A percentile compares a stretch with the other conserved stretches of the same genome.
Conservation (phyloP, 306 rosid genomes). For the Cucurbita maxima region DNA sequence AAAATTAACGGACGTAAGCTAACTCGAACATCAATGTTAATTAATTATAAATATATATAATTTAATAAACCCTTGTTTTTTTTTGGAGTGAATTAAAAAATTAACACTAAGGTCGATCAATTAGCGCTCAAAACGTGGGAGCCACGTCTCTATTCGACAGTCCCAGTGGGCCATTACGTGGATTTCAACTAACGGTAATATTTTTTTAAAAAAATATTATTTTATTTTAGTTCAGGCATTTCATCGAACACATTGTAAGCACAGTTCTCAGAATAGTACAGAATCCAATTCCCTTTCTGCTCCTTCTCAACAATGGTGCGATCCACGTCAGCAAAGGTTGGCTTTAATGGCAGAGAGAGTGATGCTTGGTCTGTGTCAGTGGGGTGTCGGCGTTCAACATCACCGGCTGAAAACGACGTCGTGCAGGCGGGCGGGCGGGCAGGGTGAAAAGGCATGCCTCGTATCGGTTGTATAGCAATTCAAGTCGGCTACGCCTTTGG, state of each 20-base stretch:
- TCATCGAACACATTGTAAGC: background rate
- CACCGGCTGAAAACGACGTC: background rate
- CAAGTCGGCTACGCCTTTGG: background rate
- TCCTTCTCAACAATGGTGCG: background rate
- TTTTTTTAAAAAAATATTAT: background rate
- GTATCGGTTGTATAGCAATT: background rate
- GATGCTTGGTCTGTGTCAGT: background rate
- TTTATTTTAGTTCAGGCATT: background rate
- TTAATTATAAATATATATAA: too few species aligned
- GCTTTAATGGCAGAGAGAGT: background rate
- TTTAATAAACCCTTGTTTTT: too few species aligned
- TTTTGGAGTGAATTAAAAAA: background rate
- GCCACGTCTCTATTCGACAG: slow-evolving; percentile 4
- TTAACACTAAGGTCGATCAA: background rate
- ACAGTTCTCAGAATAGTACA: background rate
- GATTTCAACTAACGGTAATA: background rate
- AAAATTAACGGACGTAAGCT: background rate
- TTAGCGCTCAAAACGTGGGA: background rate
- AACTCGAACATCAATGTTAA: too few species aligned
- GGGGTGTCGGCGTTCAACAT: slow-evolving; percentile 2
- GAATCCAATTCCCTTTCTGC: background rate
- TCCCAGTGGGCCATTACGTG: background rate
- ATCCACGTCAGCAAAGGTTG: background rate
- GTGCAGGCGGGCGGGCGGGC: background rate
- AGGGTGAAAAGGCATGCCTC: background rate